Conservation (phyloP, 2,329 filamentous ascomycete genomes). For the Juglanconis oblonga region DNA sequence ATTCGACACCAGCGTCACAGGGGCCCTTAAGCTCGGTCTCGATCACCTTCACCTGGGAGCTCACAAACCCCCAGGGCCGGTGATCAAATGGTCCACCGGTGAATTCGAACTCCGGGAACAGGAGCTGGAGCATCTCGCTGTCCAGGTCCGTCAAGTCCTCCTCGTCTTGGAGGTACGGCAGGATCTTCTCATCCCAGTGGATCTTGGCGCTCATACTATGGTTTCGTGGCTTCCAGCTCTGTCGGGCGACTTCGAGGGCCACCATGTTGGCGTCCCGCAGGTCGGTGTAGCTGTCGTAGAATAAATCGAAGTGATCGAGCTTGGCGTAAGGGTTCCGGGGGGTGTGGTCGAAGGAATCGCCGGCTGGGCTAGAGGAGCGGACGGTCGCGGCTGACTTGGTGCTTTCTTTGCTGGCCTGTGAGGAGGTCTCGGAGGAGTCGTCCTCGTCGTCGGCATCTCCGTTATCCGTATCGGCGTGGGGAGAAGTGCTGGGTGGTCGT, state of each 20-base stretch:
- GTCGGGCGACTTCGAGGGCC: neutral
- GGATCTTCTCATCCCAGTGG: neutral
- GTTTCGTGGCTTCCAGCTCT: slow-evolving; percentile 2
- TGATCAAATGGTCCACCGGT: too few species aligned
- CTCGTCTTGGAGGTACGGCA: neutral
- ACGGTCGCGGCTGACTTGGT: neutral
- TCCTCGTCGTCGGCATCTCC: neutral
- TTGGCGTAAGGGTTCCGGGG: neutral
- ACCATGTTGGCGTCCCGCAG: slow-evolving; percentile 7
- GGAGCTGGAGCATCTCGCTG: neutral
- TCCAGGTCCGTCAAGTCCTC: neutral
- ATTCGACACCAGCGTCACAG: too few species aligned
- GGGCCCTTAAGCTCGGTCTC: too few species aligned
- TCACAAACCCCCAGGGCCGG: too few species aligned
- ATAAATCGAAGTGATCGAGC: neutral
- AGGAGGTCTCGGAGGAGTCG: neutral
- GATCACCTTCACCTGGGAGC: too few species aligned
- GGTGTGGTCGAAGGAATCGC: neutral
- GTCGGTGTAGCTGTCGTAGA: slow-evolving; percentile 2
- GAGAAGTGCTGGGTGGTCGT: neutral
- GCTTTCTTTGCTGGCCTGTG: neutral
- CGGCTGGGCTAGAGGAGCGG: too few species aligned
- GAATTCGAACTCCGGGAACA: too few species aligned
- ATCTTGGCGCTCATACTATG: neutral
- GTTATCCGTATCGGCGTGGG: neutral